A percentile compares a stretch with the other conserved stretches of the same genome.
phyloP scores from a whole-genome alignment of 768 basidiomycete species.

The Vararia minispora region DNA sequence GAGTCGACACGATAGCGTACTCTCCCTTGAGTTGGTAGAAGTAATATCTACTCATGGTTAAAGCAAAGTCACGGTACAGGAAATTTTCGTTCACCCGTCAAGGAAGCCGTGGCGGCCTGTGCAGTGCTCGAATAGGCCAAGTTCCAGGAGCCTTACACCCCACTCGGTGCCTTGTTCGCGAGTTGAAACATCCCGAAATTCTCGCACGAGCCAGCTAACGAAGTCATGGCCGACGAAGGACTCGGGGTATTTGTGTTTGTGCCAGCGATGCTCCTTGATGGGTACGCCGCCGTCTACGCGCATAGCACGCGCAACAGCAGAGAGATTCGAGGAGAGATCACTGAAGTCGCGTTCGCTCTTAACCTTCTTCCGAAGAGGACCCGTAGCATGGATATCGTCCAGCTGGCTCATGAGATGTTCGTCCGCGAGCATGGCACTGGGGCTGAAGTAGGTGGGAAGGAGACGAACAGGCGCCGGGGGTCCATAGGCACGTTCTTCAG shows the following conservation, averaged over 20 bases:
- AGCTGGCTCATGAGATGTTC: constrained; percentile 69
- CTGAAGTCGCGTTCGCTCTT: constrained; percentile 66
- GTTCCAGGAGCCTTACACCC: constrained; percentile 66
- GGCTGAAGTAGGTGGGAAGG: constrained; percentile 77
- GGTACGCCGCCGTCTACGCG: constrained; percentile 73
- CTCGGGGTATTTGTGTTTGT: constrained; percentile 58
- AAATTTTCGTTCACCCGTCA: constrained; percentile 52
- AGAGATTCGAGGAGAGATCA: constrained; percentile 52
- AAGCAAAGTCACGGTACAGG: background rate
- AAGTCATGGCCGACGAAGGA: constrained; percentile 86
- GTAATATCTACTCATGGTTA: constrained; percentile 54
- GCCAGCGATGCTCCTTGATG: constrained; percentile 83
- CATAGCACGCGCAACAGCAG: constrained; percentile 72
- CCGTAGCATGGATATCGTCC: constrained; percentile 66
- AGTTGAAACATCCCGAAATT: constrained; percentile 82
- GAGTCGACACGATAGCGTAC: constrained; percentile 59
- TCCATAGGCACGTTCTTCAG: constrained; percentile 37
- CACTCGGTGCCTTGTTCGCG: constrained; percentile 71
- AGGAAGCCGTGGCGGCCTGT: constrained; percentile 70
- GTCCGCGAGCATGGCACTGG: constrained; percentile 70
- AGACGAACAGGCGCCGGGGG: constrained; percentile 57
- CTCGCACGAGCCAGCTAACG: constrained; percentile 85
- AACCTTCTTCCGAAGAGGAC: constrained; percentile 69
- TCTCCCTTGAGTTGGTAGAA: constrained; percentile 79
- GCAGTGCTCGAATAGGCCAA: constrained; percentile 82